Conservation (phyloP, 2,329 filamentous ascomycete genomes). For the Aspergillus amoenus region DNA sequence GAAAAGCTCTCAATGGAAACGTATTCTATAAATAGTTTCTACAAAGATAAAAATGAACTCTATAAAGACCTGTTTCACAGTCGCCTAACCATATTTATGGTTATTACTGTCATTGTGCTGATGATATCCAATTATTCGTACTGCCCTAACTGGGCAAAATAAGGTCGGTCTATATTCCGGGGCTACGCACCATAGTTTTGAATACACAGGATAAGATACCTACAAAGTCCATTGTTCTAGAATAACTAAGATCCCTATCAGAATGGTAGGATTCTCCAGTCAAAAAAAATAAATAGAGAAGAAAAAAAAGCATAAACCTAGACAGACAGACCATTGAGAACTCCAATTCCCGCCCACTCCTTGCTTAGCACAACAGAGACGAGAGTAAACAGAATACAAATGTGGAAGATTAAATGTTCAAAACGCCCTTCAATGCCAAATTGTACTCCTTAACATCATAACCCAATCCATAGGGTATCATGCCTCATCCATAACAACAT, state of each 20-base stretch:
- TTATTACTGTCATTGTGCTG: too few species aligned
- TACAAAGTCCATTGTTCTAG: not conserved
- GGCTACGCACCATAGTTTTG: not conserved
- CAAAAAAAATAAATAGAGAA: not conserved
- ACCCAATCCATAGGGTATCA: constrained; percentile 16
- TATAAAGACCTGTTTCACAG: too few species aligned
- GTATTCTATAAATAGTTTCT: too few species aligned
- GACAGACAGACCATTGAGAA: constrained; percentile 15
- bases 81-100: too few species aligned
- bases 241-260: not conserved
- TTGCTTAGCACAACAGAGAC: constrained; percentile 24
- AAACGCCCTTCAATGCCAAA: constrained; percentile 28
- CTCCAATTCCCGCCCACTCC: constrained; percentile 24
- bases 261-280: not conserved
- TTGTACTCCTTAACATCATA: constrained; percentile 10
- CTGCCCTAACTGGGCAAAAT: too few species aligned
- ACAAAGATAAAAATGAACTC: too few species aligned
- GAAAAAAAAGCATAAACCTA: not conserved
- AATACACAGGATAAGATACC: not conserved
- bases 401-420: constrained; percentile 11
- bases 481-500: constrained; percentile 33
- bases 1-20: too few species aligned
- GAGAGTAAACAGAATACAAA: constrained; percentile 14
- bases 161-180: too few species aligned
- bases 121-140: too few species aligned